Evolutionary conservation across 306 rosid genomes (phyloP).

Genomic region (Cucumis sativus): Cucumber_9930_V3 NC_026660.2:28211001-28211500

Average conservation of each 20-base stretch:
- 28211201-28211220: too few species aligned
- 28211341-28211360: conserved; percentile 4
- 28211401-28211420: conserved; percentile 2
- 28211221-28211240: too few species aligned
- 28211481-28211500: not conserved
- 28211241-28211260: not conserved
- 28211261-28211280: conserved; percentile 2
- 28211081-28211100: not conserved
- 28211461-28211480: not conserved
- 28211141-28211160: too few species aligned
- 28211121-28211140: too few species aligned
- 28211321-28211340: conserved; percentile 11
- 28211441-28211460: not conserved
- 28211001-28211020: too few species aligned
- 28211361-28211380: conserved; percentile 6
- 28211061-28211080: too few species aligned
- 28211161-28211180: too few species aligned
- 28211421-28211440: not conserved
- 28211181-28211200: too few species aligned
- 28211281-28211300: conserved; percentile 8
- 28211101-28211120: too few species aligned
- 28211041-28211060: too few species aligned
- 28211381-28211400: not conserved
- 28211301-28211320: not conserved
- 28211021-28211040: too few species aligned